Evolutionary conservation across 148 eudicot genomes (phyloP), one percentile per base, ranked within the genome.

Genomic region (Rhododendron vialii): DNA sequence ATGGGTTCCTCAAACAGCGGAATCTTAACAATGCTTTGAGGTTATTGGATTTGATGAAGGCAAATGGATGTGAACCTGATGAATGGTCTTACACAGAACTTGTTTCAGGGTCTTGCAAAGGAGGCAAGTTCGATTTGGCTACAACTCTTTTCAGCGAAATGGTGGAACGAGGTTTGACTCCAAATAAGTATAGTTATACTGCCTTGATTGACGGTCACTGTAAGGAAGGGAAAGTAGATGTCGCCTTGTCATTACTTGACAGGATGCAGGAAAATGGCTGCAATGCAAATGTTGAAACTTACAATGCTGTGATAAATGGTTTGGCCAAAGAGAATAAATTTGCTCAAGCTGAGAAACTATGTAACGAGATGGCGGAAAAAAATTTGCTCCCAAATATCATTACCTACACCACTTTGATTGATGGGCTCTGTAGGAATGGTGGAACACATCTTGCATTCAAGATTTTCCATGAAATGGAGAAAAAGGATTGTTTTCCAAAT

Each of bases 361-460:
- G 78, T 82, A 84, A 87, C 82, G 80, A 89, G 88, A 88, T 95
- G 92, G 82, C 83, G 18, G 91, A 90, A 51, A 85, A 83, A 75
- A 91, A 89, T 41, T 80, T 93, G 89, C 84, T 83, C 8, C 93
- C 93, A 69, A 93, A 94, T 89, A 95, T 93, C 38, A 88, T 93
- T 80, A 95, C 98, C 9, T 95, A 93, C 87, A 92, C 96, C 5
- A 88, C 90, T 86, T 88, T 94, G 87, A 90, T 95, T 81, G 91
- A 92, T 87, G 98, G 96, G 81, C 92, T 93, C 51, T 95, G 95
- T 89, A 87, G 85, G 88, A 90, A 92, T 85, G 91, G 92, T 76
- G 90, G 86, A 33, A 88, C 90, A 9, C 41, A 90, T 85, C 90
- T 89, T 88, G 98, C 98, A 7, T 88, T 93, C 84, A 89, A 90